A percentile compares a stretch with the other conserved stretches of the same genome.
Conservation (phyloP, 1,139 yeast genomes). For the Pichia sp. region DNA sequence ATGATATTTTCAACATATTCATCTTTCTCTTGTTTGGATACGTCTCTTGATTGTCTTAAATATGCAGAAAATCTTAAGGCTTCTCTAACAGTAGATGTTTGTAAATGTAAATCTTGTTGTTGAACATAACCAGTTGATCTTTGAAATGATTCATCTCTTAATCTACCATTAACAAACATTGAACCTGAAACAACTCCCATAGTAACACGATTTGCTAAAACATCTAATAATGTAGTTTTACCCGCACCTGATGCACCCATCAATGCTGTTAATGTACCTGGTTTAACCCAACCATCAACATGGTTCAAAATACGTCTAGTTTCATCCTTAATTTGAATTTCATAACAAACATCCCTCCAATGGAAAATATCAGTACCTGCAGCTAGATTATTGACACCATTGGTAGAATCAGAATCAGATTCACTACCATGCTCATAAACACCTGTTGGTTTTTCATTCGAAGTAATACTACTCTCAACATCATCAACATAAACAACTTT, state of each 20-base stretch:
- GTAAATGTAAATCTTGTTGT: conserved; percentile 59
- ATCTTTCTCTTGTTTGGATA: conserved; percentile 43
- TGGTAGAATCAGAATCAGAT: conserved; percentile 1
- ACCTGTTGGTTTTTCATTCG: conserved; percentile 15
- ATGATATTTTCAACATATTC: conserved; percentile 57
- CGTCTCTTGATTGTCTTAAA: conserved; percentile 48
- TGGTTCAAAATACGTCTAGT: conserved; percentile 48
- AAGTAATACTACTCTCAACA: conserved; percentile 10
- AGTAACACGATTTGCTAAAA: conserved; percentile 51
- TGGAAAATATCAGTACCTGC: conserved; percentile 36
- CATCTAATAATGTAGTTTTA: conserved; percentile 57
- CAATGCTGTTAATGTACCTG: conserved; percentile 57
- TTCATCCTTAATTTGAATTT: conserved; percentile 35
- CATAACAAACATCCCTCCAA: conserved; percentile 40
- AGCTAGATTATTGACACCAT: conserved; percentile 12
- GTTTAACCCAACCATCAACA: conserved; percentile 60
- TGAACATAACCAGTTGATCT: conserved; percentile 63
- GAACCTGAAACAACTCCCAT: conserved; percentile 61
- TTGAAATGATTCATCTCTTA: conserved; percentile 46
- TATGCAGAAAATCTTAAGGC: conserved; percentile 56
- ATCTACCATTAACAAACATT: conserved; percentile 54
- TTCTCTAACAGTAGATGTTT: conserved; percentile 55
- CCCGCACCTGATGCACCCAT: conserved; percentile 76
- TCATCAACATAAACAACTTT: conserved; percentile 2
- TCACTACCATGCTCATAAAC: conserved; percentile 12